Conservation (phyloP, 108 stramenopile species). For the Skeletonema tropicum region DNA sequence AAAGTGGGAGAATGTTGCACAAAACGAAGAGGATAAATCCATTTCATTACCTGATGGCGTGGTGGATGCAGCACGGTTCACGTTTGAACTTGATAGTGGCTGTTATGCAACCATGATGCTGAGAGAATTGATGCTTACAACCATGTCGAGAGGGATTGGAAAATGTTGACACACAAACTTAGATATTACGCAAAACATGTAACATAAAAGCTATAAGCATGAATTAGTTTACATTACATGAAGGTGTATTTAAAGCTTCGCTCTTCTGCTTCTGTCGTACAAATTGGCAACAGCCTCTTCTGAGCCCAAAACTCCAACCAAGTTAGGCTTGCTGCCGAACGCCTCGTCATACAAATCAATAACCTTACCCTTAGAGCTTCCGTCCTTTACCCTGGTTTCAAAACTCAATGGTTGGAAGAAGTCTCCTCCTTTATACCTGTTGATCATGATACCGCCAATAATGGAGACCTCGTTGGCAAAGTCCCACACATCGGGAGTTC, state of each 20-base stretch:
- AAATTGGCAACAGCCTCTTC: conserved; percentile 20
- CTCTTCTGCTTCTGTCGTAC: conserved; percentile 1
- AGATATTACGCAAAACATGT: background rate
- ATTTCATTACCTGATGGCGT: conserved; percentile 2
- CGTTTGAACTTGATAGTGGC: conserved; percentile 76
- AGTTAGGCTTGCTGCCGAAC: conserved; percentile 22
- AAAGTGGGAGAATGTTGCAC: conserved; percentile 27
- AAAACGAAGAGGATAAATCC: conserved; percentile 1
- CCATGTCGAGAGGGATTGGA: conserved; percentile 34
- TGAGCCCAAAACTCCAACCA: conserved; percentile 23
- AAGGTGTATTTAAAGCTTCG: background rate
- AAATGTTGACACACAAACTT: background rate
- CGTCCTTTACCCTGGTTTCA: conserved; percentile 19
- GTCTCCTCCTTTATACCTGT: conserved; percentile 34
- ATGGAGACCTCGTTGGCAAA: conserved; percentile 24
- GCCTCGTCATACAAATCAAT: conserved; percentile 35
- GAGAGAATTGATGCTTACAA: conserved; percentile 83
- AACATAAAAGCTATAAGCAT: background rate
- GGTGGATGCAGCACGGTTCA: conserved; percentile 38
- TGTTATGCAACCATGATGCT: conserved; percentile 86
- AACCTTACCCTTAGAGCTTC: background rate
- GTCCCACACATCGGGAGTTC: conserved; percentile 27
- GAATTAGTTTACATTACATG: background rate
- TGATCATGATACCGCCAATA: conserved; percentile 48
- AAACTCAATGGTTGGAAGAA: conserved; percentile 48